Evolutionary conservation across 768 basidiomycete genomes (phyloP), one percentile per base, ranked within the genome.

Genomic region (Hebeloma cylindrosporum): DNA sequence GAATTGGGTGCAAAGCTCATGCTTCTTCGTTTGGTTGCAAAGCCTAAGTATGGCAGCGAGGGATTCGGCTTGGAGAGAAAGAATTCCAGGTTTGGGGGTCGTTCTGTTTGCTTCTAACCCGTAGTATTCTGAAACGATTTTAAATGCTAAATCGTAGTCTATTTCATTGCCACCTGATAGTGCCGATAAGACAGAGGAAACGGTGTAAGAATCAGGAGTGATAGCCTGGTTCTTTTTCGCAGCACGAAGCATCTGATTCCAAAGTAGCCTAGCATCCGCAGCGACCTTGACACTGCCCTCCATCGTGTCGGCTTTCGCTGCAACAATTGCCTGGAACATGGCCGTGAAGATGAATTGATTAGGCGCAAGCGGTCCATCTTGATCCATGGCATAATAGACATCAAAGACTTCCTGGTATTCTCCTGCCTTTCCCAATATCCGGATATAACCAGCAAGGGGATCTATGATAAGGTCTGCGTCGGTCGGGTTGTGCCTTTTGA

Each of bases 391-490:
- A 51, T 86, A 78, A 65, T 82, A 91, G 37, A 91, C 78, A 48
- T 90, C 86, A 52, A 88, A 87, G 11, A 89, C 74, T 45, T 77
- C 77, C 50, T 88, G 80, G 46, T 82, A 76, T 7, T 74, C 64
- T 10, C 76, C 74, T 5, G 78, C 74, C 26, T 73, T 72, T 39
- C 79, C 83, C 5, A 92, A 76, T 28, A 89, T 73, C 42, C 73
- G 76, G 34, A 92, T 75, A 59, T 90, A 93, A 32, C 69, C 59
- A 26, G 74, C 75, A 31, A 83, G 63, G 16, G 85, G 82, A 14
- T 65, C 59, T 7, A 68, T 56, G n/a, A 68, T 67, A 28, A 83
- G 66, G n/a, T 80, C 72, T 7, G 67, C 43, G 49, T 75, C 76
- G 4, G 57, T 48, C 3, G 74, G 69, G 45, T 81, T 73, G 37